phyloP scores from a whole-genome alignment of 257 asterid species.

The Lavandula angustifolia region DNA sequence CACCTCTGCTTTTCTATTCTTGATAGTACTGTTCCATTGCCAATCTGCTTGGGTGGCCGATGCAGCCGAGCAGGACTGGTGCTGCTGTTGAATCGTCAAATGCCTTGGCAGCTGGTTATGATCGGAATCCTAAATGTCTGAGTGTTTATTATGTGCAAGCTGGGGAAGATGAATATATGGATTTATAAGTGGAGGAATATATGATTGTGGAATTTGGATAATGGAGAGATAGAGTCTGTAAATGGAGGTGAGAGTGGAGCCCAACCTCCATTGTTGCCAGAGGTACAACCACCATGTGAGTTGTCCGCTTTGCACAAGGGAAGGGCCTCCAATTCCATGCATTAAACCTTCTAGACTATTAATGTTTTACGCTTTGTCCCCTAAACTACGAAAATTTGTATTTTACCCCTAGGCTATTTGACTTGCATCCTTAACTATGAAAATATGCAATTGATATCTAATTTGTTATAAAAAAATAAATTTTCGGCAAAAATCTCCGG shows the following conservation, averaged over 20 bases:
- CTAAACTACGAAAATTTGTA: no score
- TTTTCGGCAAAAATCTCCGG: no score
- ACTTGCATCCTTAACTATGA: no score
- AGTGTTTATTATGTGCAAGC: no score
- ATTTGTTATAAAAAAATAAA: no score
- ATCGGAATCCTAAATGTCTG: background rate
- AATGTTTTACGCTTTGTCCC: no score
- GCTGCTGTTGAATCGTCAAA: no score
- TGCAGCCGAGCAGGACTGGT: background rate
- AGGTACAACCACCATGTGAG: slow-evolving; percentile 57
- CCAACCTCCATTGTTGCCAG: slow-evolving; percentile 44
- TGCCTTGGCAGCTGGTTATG: background rate
- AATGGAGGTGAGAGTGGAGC: slow-evolving; percentile 44
- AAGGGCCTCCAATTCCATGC: background rate
- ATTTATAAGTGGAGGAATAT: slow-evolving; percentile 20
- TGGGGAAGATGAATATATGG: slow-evolving; percentile 9
- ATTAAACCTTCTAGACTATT: no score
- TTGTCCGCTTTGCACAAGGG: slow-evolving; percentile 40
- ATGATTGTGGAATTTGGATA: slow-evolving; percentile 30
- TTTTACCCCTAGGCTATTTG: no score
- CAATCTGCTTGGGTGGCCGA: slow-evolving; percentile 5
- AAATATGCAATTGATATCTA: no score
- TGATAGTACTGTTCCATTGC: slow-evolving; percentile 35
- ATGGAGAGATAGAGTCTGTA: slow-evolving; percentile 24
- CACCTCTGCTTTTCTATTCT: slow-evolving; percentile 71